Percentiles rank a stretch among this genome's conserved stretches.
Conservation (phyloP, 75 land plant genomes). For the Gnetum montanum region DNA sequence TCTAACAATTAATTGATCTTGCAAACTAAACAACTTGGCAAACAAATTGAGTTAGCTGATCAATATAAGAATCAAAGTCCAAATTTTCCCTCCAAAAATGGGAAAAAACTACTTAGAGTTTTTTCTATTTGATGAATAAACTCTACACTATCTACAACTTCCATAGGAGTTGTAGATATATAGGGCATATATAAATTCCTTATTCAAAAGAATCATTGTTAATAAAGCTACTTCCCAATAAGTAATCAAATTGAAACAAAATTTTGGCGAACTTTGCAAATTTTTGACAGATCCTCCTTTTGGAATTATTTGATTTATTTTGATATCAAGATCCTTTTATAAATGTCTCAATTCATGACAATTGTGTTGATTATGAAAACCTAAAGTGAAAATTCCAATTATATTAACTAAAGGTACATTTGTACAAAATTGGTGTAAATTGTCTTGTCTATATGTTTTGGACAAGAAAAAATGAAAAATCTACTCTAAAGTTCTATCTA, state of each 20-base stretch:
- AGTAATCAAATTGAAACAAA: neutral
- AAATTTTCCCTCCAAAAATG: neutral
- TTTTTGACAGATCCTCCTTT: conserved; percentile 1
- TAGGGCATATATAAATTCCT: neutral
- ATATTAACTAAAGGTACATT: too few relatives aligned
- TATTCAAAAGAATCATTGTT: neutral
- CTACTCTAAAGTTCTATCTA: neutral
- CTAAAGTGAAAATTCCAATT: neutral
- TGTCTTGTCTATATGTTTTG: neutral
- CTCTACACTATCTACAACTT: neutral
- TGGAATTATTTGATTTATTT: too few relatives aligned
- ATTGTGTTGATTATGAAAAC: neutral
- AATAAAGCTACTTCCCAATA: neutral
- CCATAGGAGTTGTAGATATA: neutral
- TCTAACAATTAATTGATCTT: neutral
- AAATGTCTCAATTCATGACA: neutral
- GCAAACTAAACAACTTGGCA: neutral
- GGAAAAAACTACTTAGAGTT: neutral
- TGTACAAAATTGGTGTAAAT: too few relatives aligned
- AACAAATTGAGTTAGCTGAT: neutral
- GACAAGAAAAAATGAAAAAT: neutral
- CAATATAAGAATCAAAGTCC: neutral
- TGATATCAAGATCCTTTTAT: too few relatives aligned
- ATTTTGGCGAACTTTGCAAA: neutral
- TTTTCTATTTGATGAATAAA: neutral